Evolutionary conservation across 768 basidiomycete genomes (phyloP).

Genomic region (Cystobasidium onofrii): DNA sequence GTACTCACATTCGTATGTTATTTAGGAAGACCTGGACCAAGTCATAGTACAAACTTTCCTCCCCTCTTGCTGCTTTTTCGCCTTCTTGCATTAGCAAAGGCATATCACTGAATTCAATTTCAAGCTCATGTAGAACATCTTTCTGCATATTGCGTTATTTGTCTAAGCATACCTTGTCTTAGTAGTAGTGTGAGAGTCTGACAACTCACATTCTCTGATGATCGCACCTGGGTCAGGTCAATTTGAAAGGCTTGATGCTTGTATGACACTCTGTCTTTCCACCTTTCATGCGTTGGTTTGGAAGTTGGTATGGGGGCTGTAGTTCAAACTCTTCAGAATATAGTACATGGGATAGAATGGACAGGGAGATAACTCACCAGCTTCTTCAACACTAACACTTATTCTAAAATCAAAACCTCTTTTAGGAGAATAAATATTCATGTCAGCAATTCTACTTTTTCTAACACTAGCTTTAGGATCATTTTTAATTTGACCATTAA

Average conservation of each 20-base stretch:
- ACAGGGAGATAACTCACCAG: conserved; percentile 53
- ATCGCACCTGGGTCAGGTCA: conserved; percentile 81
- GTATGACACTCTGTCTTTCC: conserved; percentile 89
- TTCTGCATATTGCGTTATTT: neutral
- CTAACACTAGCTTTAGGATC: conserved; percentile 51
- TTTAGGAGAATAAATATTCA: conserved; percentile 80
- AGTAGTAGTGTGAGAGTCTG: no score
- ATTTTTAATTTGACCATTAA: conserved; percentile 40
- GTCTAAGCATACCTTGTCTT: no score
- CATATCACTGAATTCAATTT: conserved; percentile 70
- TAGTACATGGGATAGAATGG: neutral
- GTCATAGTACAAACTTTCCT: conserved; percentile 75
- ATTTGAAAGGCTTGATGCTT: conserved; percentile 84
- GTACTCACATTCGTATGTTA: conserved; percentile 63
- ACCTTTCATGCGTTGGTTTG: conserved; percentile 43
- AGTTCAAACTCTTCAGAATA: neutral
- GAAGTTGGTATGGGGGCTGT: conserved; percentile 30
- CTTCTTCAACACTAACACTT: conserved; percentile 83
- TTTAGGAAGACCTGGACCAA: conserved; percentile 87
- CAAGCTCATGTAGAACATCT: conserved; percentile 58
- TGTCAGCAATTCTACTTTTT: conserved; percentile 74
- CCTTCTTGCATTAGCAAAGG: conserved; percentile 64
- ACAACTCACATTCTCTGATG: conserved; percentile 47
- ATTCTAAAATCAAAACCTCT: conserved; percentile 81
- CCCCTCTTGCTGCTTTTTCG: conserved; percentile 54